These are phyloP conservation scores for Trichophyton equinum DNA, from an alignment of 2,329 filamentous ascomycete genomes.

Conservation along the genomic window DNA sequence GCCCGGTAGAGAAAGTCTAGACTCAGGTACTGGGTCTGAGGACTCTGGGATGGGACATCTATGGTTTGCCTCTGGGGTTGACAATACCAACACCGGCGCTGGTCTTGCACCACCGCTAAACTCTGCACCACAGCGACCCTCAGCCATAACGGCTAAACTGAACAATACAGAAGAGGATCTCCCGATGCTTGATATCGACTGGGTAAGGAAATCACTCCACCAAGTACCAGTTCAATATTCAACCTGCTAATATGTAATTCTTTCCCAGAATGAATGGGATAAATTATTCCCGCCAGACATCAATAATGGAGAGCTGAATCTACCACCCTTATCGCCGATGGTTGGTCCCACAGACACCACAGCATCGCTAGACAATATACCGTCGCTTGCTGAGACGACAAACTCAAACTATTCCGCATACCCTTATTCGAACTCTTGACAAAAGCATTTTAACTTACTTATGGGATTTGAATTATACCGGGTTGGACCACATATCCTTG, in stretches of 20 bases:
- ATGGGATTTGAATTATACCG: too few relatives aligned
- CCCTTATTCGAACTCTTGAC: not conserved
- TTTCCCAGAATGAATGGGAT: constrained; percentile 24
- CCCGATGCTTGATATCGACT: constrained; percentile 47
- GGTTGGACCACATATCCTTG: not conserved
- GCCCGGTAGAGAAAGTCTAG: constrained; percentile 8
- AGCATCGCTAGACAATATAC: not conserved
- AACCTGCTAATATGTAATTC: not conserved
- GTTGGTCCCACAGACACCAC: not conserved
- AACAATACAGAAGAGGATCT: constrained; percentile 15
- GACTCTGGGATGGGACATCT: constrained; percentile 11
- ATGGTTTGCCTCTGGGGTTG: constrained; percentile 13
- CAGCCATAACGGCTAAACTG: not conserved
- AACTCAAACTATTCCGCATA: constrained; percentile 1
- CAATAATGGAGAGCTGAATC: constrained; percentile 42
- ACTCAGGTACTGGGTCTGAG: constrained; percentile 10
- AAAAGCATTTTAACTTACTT: not conserved
- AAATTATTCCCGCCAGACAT: constrained; percentile 30
- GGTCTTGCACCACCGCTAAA: constrained; percentile 12
- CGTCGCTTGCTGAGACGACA: not conserved
- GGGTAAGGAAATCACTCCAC: constrained; percentile 40
- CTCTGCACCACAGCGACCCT: constrained; percentile 4
- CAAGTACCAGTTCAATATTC: not conserved
- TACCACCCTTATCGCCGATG: constrained; percentile 25
- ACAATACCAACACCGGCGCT: constrained; percentile 6